phyloP scores from a whole-genome alignment of 768 basidiomycete species.

The Lyophyllum atratum region DNA sequence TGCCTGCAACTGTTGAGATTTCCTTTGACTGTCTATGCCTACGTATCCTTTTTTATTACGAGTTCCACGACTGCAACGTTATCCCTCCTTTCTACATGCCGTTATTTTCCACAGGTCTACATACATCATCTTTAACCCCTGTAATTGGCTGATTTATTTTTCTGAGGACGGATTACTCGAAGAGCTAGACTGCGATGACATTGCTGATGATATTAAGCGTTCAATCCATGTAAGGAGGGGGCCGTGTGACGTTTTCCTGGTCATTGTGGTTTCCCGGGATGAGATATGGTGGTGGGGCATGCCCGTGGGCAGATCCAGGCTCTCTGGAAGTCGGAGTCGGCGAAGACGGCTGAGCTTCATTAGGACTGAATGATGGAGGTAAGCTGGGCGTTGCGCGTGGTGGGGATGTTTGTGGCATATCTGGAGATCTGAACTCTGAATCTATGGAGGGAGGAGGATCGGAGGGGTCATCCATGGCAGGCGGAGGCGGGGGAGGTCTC shows the following conservation, averaged over 20 bases:
- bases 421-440: conserved; percentile 68
- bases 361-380: conserved; percentile 28
- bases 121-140: conserved; percentile 1
- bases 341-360: conserved; percentile 32
- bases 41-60: conserved; percentile 26
- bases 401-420: conserved; percentile 29
- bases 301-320: conserved; percentile 43
- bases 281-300: conserved; percentile 82
- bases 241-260: conserved; percentile 54
- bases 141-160: conserved; percentile 7
- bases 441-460: conserved; percentile 91
- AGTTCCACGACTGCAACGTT: conserved; percentile 25
- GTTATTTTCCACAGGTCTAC: conserved; percentile 1
- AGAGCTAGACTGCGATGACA: conserved; percentile 4
- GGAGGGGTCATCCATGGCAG: conserved; percentile 82
- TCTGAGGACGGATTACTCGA: conserved; percentile 2
- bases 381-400: conserved; percentile 35
- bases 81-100: conserved; percentile 12
- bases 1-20: conserved; percentile 76
- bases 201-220: not conserved
- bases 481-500: conserved; percentile 73
- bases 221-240: conserved; percentile 67
- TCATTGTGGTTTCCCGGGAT: conserved; percentile 51
- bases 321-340: conserved; percentile 32
- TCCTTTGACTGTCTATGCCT: conserved; percentile 20